Base-by-base conservation (phyloP, 345 rosid genomes). In the Brassica nigra region DNA sequence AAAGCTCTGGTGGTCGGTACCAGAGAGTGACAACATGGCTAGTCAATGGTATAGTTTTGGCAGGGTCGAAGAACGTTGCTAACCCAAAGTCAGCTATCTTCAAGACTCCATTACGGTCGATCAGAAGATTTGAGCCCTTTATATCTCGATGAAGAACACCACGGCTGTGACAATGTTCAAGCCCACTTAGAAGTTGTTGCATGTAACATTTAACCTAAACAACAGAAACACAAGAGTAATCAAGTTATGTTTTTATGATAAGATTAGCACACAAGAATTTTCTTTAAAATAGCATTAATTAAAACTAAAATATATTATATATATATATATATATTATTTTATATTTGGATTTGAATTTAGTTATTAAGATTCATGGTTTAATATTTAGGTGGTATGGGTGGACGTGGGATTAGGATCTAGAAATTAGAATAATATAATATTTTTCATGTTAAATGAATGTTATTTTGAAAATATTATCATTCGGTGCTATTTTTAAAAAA, bases 21-120 rank as follows among this genome's bases (percentile, higher is more conserved):
- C 97, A 95, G 28, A 95, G 97, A 18, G 97, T 95, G 81, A 95
- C 95, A 62, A 95, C 99, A 39, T 91, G 97, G 76, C 97, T 92
- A 16, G 99, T 95, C 90, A 92, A 76, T 6, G 87, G 89, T 57
- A 69, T 80, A 42, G 65, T 84, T 39, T 86, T 72, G 6, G 73
- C 73, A 71, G 97, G 93, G 75, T 92, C 78, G 33, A 85, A 95
- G 85, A 86, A 84, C 72, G 89, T 91, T 1, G 99, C 95, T 70
- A 95, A 82, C 44, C 99, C 99, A 23, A 95, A 95, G 85, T 95
- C 99, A 5, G 97, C 97, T 77, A 95, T 91, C 89, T 95, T 95
- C 86, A 95, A 84, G 76, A 88, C 71, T 72, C 99, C 99, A 47
- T 84, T 86, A 66, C 88, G 81, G 78, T 91, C 95, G 28, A 95